phyloP scores from a whole-genome alignment of 1,284 basidiomycete genomes.

The Malassezia furfur region DNA sequence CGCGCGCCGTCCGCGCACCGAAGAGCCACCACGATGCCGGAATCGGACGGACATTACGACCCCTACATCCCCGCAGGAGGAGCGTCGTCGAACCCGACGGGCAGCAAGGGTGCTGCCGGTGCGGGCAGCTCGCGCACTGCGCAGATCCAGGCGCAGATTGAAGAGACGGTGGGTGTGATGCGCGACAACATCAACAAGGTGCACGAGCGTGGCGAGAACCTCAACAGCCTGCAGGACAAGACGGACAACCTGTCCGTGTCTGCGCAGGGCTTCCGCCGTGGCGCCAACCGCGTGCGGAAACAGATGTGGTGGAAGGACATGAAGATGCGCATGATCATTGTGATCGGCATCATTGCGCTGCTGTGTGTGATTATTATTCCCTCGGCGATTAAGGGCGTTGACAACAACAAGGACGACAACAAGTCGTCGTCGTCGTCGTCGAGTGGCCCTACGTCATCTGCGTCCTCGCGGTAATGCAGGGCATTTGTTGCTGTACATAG shows the following conservation, averaged over 20 bases:
- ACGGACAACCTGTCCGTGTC: constrained; percentile 95
- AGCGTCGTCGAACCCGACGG: constrained; percentile 25
- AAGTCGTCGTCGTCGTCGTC: constrained; percentile 5
- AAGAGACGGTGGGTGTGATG: constrained; percentile 65
- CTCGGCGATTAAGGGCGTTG: constrained; percentile 6
- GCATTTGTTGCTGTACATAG: too few species aligned
- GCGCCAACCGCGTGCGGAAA: constrained; percentile 94
- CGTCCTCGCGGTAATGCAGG: too few species aligned
- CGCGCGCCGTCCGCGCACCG: background rate
- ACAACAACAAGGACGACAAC: background rate
- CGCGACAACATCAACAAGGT: constrained; percentile 79
- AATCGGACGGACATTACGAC: constrained; percentile 37
- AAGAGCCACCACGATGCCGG: constrained; percentile 20
- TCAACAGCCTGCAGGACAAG: constrained; percentile 93
- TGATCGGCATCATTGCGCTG: constrained; percentile 42
- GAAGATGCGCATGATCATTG: constrained; percentile 31
- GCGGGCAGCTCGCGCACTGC: constrained; percentile 40
- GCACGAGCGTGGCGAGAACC: constrained; percentile 82
- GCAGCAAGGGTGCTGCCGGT: constrained; percentile 29
- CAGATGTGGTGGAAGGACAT: constrained; percentile 57
- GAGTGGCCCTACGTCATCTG: background rate
- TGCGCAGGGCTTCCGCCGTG: constrained; percentile 95
- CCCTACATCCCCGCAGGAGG: constrained; percentile 44
- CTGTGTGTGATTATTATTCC: constrained; percentile 44
- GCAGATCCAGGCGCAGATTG: constrained; percentile 45